Evolutionary conservation across 805 yeast genomes (phyloP).

Genomic region (Priceomyces castillae): DNA sequence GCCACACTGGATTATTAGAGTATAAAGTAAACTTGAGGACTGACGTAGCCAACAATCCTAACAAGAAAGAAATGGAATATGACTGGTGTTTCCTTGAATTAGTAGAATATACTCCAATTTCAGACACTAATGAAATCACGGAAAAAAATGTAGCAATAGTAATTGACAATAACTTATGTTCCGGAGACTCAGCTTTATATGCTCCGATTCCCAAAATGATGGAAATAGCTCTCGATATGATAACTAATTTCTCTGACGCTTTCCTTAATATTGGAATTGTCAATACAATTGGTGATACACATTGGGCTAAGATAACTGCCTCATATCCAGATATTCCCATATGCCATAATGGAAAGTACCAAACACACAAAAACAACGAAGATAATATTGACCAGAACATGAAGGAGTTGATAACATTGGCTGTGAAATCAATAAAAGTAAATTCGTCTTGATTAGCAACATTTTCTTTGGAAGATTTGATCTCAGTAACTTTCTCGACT

Average conservation of each 20-base stretch:
- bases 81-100: slow-evolving; percentile 36
- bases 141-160: slow-evolving; percentile 68
- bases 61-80: slow-evolving; percentile 54
- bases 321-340: slow-evolving; percentile 98
- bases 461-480: slow-evolving; percentile 3
- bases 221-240: slow-evolving; percentile 51
- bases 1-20: slow-evolving; percentile 96
- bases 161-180: slow-evolving; percentile 59
- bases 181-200: slow-evolving; percentile 66
- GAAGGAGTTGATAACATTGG: slow-evolving; percentile 60
- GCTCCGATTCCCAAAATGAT: slow-evolving; percentile 74
- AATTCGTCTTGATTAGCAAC: slow-evolving; percentile 27
- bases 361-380: slow-evolving; percentile 77
- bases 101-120: slow-evolving; percentile 37
- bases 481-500: slow-evolving; percentile 1
- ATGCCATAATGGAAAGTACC: slow-evolving; percentile 98
- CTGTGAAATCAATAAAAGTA: slow-evolving; percentile 34
- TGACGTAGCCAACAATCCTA: slow-evolving; percentile 74
- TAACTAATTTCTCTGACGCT: slow-evolving; percentile 45
- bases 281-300: slow-evolving; percentile 58
- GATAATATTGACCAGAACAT: slow-evolving; percentile 85
- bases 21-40: slow-evolving; percentile 71
- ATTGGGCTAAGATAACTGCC: slow-evolving; percentile 53
- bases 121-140: slow-evolving; percentile 55
- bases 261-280: slow-evolving; percentile 38